Evolutionary conservation across 192 early-diverging fungal genomes (phyloP), one percentile per base, ranked within the genome.

Genomic region (Coemansia sp.): DNA sequence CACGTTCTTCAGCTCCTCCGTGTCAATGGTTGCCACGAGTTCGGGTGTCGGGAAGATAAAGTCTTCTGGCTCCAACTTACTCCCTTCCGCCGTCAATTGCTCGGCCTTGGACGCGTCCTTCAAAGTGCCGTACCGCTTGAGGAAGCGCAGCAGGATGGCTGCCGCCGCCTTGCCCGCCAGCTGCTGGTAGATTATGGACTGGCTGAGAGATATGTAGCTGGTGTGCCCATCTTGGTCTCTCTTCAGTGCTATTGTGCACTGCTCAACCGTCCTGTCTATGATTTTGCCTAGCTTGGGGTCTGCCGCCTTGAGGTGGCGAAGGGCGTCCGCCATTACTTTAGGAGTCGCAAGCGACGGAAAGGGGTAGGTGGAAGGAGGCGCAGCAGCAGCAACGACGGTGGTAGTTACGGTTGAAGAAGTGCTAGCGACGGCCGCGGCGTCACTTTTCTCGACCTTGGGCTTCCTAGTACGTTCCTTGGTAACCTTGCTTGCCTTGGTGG

Each of bases 141-240:
- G 41, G 46, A 90, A 91, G 48, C 82, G 59, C 1, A 77, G 62
- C 10, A 77, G 62, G 64, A 93, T 93, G 6, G 89, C 70, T 6
- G 77, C 71, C 1, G 89, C 90, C 6, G 90, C 91, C 40, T 86
- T 88, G 17, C 91, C 91, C 14, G 81, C 77, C 24, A 93, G 78
- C 78, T 92, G 91, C 72, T 92, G 91, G 64, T 86, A 91, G 40
- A 92, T 78, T 42, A 92, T 88, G 3, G 88, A 74, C 54, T 85
- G 66, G 36, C 59, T 51, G 17, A 86, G 36, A 24, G 78, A 70
- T 0, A 78, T 46, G 53, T 77, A 74, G 67, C 81, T 78, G 0
- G 70, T 69, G n/a, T 80, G 61, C 19, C 60, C 57, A 13, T 70
- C 31, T 5, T 61, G 59, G 54, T 76, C 71, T 9, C 80, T 63